These are phyloP conservation scores for Cyamopsis tetragonoloba DNA, from an alignment of 306 rosid genomes.

Conservation along the genomic window DNA sequence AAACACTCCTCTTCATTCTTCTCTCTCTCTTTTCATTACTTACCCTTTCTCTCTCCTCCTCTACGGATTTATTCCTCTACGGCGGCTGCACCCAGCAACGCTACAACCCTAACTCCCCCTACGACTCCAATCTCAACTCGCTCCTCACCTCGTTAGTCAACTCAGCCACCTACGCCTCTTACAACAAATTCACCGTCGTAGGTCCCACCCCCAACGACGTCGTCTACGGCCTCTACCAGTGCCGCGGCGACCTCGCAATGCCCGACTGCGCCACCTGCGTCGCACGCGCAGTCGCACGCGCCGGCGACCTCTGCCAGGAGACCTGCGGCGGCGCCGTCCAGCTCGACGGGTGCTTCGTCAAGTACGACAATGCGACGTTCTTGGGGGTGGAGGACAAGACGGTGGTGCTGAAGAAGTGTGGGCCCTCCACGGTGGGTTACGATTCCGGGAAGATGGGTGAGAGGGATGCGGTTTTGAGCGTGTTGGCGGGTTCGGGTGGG, in stretches of 20 bases:
- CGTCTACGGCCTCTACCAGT: slow-evolving; percentile 75
- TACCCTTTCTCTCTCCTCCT: slow-evolving; percentile 13
- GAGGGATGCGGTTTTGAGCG: slow-evolving; percentile 52
- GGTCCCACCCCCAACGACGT: slow-evolving; percentile 47
- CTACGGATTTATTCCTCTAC: slow-evolving; percentile 57
- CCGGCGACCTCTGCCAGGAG: slow-evolving; percentile 45
- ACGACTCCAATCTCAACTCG: slow-evolving; percentile 78
- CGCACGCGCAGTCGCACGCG: slow-evolving; percentile 42
- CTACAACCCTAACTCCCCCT: slow-evolving; percentile 54
- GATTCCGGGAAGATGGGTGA: slow-evolving; percentile 44
- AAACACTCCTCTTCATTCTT: not conserved
- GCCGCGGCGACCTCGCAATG: slow-evolving; percentile 91
- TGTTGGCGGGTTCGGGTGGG: slow-evolving; percentile 49
- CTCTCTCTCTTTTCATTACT: not conserved
- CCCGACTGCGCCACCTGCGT: slow-evolving; percentile 79
- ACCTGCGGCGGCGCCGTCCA: slow-evolving; percentile 72
- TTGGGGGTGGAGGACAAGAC: slow-evolving; percentile 78
- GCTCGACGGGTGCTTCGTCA: slow-evolving; percentile 77
- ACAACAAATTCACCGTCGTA: slow-evolving; percentile 72
- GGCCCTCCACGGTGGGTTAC: slow-evolving; percentile 37
- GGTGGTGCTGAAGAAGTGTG: slow-evolving; percentile 73
- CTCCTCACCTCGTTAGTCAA: slow-evolving; percentile 77
- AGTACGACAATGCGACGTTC: slow-evolving; percentile 68
- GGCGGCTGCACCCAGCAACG: slow-evolving; percentile 80
- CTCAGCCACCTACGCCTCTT: slow-evolving; percentile 87